Evolutionary conservation across 495 filamentous ascomycete species (phyloP), one percentile per base, ranked within the genome.

Genomic region (Daldinia decipiens): DNA sequence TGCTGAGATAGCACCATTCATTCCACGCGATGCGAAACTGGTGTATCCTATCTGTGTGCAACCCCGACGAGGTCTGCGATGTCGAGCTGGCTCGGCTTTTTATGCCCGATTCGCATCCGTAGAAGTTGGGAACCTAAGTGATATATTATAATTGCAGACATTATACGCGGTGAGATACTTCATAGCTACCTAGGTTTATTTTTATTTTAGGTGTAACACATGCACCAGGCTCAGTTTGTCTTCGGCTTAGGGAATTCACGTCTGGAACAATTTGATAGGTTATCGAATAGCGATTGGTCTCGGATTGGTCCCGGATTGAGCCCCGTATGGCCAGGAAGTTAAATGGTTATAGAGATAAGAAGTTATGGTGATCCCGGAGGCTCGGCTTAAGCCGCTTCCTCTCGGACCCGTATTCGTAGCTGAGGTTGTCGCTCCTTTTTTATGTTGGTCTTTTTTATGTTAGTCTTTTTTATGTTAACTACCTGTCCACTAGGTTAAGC

Each of bases 361-460:
- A 24, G 5, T n/a, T 17, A 17, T 3, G 57, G 38, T 29, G 68
- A 62, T 47, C 24, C 51, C 13, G 45, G 39, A 38, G 19, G 50
- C 17, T 60, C 67, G 67, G 43, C 50, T 64, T n/a, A 56, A 58
- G 67, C 47, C 67, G 67, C 29, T 54, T 69, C 52, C 43, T 45
- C 52, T 68, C 65, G 66, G 60, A 63, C 62, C 53, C 67, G 53
- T 36, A 59, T 67, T 59, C 56, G 51, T 57, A 40, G 24, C 19
- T 36, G 4, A 13, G 5, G 34, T 3, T n/a, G 32, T 21, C 26
- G 56, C 50, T 57, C 62, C 62, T 43, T 39, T 45, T 62, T 71
- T 66, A 66, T 55, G 27, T 17, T 61, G 62, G 65, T 62, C 31
- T 26, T n/a, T n/a, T n/a, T n/a, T 66, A 66, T 55, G 27, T 17